Evolutionary conservation across 192 early-diverging fungal genomes (phyloP).

Genomic region (Podila clonocystis): DNA sequence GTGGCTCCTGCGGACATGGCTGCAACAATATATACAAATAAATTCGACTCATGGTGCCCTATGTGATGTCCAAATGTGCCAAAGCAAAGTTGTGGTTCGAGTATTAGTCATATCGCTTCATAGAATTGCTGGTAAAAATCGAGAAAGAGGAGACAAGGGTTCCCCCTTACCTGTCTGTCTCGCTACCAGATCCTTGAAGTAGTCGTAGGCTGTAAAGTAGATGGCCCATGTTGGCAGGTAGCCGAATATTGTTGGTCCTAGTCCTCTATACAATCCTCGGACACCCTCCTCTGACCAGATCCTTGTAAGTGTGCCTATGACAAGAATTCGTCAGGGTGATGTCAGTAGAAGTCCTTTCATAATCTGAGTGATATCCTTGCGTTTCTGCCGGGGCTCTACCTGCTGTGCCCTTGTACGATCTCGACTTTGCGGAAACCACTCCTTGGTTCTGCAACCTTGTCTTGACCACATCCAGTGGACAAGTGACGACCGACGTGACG

Average conservation of each 20-base stretch:
- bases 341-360: not conserved
- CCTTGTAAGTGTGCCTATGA: slow-evolving; percentile 67
- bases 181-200: slow-evolving; percentile 66
- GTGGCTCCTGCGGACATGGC: slow-evolving; percentile 86
- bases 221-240: slow-evolving; percentile 94
- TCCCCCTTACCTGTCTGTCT: slow-evolving; percentile 32
- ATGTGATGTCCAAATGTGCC: not conserved
- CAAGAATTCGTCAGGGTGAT: not conserved
- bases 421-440: slow-evolving; percentile 29
- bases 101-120: too few relatives aligned
- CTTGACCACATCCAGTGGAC: slow-evolving; percentile 96
- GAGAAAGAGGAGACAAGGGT: not conserved
- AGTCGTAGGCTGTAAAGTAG: slow-evolving; percentile 92
- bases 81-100: not conserved
- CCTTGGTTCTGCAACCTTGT: slow-evolving; percentile 92
- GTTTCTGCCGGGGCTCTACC: slow-evolving; percentile 26
- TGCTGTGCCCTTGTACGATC: slow-evolving; percentile 66
- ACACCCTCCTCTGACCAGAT: slow-evolving; percentile 87
- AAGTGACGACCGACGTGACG: slow-evolving; percentile 84
- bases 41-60: slow-evolving; percentile 54
- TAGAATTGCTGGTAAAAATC: too few relatives aligned
- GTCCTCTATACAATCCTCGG: slow-evolving; percentile 89
- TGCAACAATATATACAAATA: slow-evolving; percentile 81
- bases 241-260: slow-evolving; percentile 87
- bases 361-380: not conserved